Evolutionary conservation across 2,329 filamentous ascomycete genomes (phyloP), one percentile per base, ranked within the genome.

Genomic region (Hypoxylon rubiginosum): DNA sequence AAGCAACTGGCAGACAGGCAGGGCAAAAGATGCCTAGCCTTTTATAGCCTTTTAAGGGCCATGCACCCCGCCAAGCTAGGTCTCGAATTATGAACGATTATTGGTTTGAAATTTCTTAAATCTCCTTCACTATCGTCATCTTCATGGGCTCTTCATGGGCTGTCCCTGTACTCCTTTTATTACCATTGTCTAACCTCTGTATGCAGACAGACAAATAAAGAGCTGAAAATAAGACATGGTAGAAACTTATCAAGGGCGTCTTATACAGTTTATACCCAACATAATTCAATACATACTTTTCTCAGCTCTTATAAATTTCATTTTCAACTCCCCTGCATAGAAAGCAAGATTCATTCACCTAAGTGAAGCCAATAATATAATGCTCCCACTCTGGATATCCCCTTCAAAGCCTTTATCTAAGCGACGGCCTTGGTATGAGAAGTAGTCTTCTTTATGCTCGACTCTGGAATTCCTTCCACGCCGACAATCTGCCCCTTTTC

Each of bases 401-500:
- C 48, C 48, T 13, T 19, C 3, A 34, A 51, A 6, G 21, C 17
- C 49, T 6, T n/a, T n/a, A 19, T 43, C 32, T 39, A 58, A 19
- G 53, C n/a, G 19, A 17, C 48, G 13, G 46, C 50, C 39, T 67
- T 65, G 13, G 64, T 45, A 19, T 15, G 39, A 17, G 54, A 56
- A 13, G 34, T 52, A 15, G 57, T 43, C 48, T 65, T 55, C 32
- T 65, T 55, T 26, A 15, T 45, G 6, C 34, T 21, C 1, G 50
- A 45, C 19, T 68, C 58, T 4, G 64, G 32, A 15, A 66, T 53
- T n/a, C 58, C 64, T 19, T 71, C 72, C 19, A 72, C 64, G 1
- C 71, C 71, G 21, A 71, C 71, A 10, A 71, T 65, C 48, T 72
- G 67, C 1, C 69, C 72, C 32, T 71, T 57, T 10, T 73, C 39